These are phyloP conservation scores for Psilocybe azurescens DNA, from an alignment of 768 basidiomycete species.

Conservation along the genomic window DNA sequence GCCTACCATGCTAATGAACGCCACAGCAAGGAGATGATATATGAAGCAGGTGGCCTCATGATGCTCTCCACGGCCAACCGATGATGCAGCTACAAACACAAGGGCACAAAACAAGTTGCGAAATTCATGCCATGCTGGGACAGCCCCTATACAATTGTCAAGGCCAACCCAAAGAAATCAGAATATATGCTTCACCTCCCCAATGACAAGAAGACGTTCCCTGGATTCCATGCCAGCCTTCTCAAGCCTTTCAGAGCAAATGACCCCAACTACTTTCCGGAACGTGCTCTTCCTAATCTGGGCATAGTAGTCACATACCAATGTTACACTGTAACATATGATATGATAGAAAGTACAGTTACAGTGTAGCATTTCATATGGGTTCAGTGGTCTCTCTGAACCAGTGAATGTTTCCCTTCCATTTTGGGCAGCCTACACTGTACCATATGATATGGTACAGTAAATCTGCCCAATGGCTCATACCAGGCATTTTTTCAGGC, in stretches of 20 bases:
- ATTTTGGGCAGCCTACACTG: no score
- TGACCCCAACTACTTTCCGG: conserved; percentile 42
- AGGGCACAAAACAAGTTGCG: conserved; percentile 30
- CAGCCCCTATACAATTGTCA: conserved; percentile 27
- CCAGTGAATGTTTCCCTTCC: no score
- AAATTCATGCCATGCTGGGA: conserved; percentile 40
- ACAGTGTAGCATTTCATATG: no score
- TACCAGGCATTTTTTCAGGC: no score
- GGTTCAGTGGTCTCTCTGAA: no score
- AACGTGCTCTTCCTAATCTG: background rate
- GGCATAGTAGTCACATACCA: background rate
- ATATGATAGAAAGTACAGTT: no score
- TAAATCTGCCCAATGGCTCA: no score
- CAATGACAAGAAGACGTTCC: conserved; percentile 26
- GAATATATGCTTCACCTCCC: conserved; percentile 37
- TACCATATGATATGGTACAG: no score
- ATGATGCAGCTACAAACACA: conserved; percentile 31
- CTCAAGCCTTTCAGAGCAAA: conserved; percentile 30
- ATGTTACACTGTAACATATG: no score
- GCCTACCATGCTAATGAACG: conserved; percentile 33
- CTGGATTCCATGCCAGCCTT: conserved; percentile 39
- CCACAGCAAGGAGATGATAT: conserved; percentile 25
- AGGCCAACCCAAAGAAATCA: conserved; percentile 18
- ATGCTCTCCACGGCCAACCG: conserved; percentile 40
- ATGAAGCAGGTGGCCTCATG: conserved; percentile 38